Percentiles rank a stretch among this genome's conserved stretches.
Evolutionary conservation across 352 stramenopile species (phyloP).

Genomic region (Pythium phragmiticola): DNA sequence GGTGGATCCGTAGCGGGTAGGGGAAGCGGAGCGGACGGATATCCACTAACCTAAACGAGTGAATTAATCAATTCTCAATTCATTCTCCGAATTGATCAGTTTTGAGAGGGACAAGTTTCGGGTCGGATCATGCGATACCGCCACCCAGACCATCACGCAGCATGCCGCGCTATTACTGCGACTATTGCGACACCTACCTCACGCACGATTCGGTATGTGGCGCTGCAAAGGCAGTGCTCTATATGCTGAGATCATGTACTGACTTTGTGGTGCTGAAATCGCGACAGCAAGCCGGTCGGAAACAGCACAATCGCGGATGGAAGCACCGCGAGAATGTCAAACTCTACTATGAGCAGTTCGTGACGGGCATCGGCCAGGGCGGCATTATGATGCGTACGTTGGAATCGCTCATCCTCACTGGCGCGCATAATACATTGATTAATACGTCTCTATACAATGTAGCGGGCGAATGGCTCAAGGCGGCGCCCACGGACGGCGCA

Average conservation of each 20-base stretch:
- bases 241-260: not conserved
- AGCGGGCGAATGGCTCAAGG: constrained; percentile 79
- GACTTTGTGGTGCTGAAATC: not conserved
- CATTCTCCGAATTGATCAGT: constrained; percentile 21
- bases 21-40: constrained; percentile 14
- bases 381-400: constrained; percentile 75
- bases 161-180: constrained; percentile 94
- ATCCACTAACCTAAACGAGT: not conserved
- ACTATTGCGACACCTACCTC: constrained; percentile 95
- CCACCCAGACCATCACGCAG: not conserved
- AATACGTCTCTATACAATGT: not conserved
- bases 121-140: not conserved
- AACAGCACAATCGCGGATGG: constrained; percentile 94
- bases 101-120: constrained; percentile 13
- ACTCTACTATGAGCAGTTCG: constrained; percentile 91
- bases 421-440: not conserved
- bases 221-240: not conserved
- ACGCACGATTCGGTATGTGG: constrained; percentile 89
- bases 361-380: constrained; percentile 54
- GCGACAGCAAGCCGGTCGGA: constrained; percentile 83
- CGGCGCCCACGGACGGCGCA: constrained; percentile 34
- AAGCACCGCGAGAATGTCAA: constrained; percentile 95
- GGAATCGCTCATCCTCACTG: not conserved
- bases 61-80: not conserved
- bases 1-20: not conserved